Base-by-base conservation (phyloP, 1,284 basidiomycete species). In the Sanghuangporus weigelae region DNA sequence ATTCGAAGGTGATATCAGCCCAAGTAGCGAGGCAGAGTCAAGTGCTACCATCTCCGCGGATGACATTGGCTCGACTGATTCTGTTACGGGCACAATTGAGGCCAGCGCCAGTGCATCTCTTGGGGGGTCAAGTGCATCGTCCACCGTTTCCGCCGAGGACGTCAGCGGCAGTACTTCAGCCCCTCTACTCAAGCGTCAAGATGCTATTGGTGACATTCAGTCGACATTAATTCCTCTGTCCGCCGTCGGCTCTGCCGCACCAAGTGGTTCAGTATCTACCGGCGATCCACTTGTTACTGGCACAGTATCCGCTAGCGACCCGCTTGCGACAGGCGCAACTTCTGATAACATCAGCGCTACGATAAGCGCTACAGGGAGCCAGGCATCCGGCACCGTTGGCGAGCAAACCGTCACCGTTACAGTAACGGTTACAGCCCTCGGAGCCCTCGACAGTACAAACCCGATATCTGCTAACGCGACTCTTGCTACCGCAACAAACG, bases 201-300 rank as follows among this genome's bases (percentile, higher is more conserved):
- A 55, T 46, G 63, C 63, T 23, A 60, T 64, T 21, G 54, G 50
- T 11, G 40, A 66, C 56, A 55, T 66, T 14, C 55, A 56, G 35
- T 36, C 60, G 10, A 63, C 64, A 5, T 38, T 48, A 3, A 53
- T 63, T 12, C 44, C 56, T 11, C 23, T 51, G 14, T 44, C 63
- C 21, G 48, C 38, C 12, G 19, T 49, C 11, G 21, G 10, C 7
- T 11, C 21, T n/a, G 46, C 57, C 16, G 48, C 46, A n/a, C 31
- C 19, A 6, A n/a, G n/a, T n/a, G n/a, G n/a, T n/a, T n/a, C n/a
- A n/a, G n/a, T n/a, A n/a, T n/a, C n/a, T n/a, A n/a, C n/a, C n/a
- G n/a, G n/a, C n/a, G n/a, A n/a, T n/a, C n/a, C n/a, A n/a, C n/a
- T n/a, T n/a, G 26, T 36, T 36, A 57, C 42, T 14, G 12, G 50